These are phyloP conservation scores for Colletotrichum falcatum DNA, from an alignment of 2,329 filamentous ascomycete species.

Conservation along the genomic window DNA sequence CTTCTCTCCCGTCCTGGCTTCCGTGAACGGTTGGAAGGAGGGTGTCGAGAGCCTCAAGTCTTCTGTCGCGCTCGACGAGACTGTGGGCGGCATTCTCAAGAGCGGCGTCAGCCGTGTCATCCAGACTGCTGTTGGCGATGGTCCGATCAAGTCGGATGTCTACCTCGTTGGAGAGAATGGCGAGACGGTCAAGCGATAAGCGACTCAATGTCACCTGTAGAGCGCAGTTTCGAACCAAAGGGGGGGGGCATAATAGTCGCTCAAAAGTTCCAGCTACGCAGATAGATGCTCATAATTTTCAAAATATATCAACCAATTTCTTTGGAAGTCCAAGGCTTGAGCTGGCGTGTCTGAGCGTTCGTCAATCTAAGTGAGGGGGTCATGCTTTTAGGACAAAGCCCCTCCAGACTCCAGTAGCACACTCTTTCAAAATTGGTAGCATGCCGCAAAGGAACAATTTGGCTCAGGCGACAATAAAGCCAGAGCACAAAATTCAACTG, in stretches of 20 bases:
- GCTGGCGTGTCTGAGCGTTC: neutral
- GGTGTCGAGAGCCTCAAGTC: conserved; percentile 65
- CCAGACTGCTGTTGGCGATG: conserved; percentile 90
- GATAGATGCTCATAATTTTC: neutral
- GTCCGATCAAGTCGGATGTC: conserved; percentile 83
- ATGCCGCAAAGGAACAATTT: neutral
- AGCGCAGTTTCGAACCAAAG: neutral
- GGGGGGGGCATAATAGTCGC: neutral
- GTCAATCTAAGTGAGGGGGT: neutral
- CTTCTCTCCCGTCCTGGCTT: conserved; percentile 75
- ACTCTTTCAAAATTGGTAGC: too few species aligned
- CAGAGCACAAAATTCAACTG: neutral
- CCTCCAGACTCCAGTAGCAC: neutral
- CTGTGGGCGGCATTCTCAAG: conserved; percentile 74
- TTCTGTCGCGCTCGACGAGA: conserved; percentile 71
- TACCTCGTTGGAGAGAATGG: conserved; percentile 79
- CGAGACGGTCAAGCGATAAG: conserved; percentile 54
- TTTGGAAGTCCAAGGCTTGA: too few species aligned
- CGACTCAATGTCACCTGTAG: neutral
- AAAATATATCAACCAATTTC: neutral
- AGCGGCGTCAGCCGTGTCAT: conserved; percentile 91
- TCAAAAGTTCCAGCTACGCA: neutral
- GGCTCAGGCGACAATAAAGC: too few species aligned
- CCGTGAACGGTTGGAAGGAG: conserved; percentile 79
- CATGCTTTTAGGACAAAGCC: neutral